phyloP scores from a whole-genome alignment of 441 rosid genomes.

The Pelargonium exstipulatum region DNA sequence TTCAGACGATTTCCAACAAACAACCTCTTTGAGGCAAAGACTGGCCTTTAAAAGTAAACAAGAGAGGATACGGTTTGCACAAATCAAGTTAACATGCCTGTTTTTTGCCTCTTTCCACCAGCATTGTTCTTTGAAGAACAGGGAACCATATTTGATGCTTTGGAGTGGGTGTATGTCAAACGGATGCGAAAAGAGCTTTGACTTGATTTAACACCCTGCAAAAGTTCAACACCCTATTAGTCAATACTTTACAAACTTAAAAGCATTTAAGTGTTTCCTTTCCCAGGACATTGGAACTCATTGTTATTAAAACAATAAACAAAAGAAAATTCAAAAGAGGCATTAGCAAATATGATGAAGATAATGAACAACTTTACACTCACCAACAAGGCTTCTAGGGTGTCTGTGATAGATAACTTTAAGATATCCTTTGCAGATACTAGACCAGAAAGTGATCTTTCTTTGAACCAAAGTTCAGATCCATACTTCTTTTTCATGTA shows the following conservation, averaged over 20 bases:
- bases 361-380: slow-evolving; percentile 22
- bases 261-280: not conserved
- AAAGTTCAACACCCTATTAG: slow-evolving; percentile 29
- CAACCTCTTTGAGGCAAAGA: too few relatives aligned
- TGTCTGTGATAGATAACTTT: slow-evolving; percentile 40
- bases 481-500: slow-evolving; percentile 52
- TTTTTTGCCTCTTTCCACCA: slow-evolving; percentile 61
- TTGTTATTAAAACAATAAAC: not conserved
- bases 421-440: slow-evolving; percentile 66
- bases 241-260: not conserved
- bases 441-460: slow-evolving; percentile 32
- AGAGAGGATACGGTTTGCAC: not conserved
- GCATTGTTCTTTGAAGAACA: slow-evolving; percentile 32
- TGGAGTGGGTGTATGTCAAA: slow-evolving; percentile 48
- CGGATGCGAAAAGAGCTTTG: slow-evolving; percentile 55
- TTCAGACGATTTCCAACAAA: too few relatives aligned
- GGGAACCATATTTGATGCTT: slow-evolving; percentile 29
- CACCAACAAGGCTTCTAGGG: slow-evolving; percentile 53
- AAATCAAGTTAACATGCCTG: slow-evolving; percentile 38
- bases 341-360: slow-evolving; percentile 12
- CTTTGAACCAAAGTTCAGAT: slow-evolving; percentile 52
- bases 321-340: not conserved
- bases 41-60: not conserved
- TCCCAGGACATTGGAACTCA: not conserved
- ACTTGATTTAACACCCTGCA: slow-evolving; percentile 70